These are phyloP conservation scores for Neopestalotiopsis clavispora DNA, from an alignment of 2,329 filamentous ascomycete species.

Conservation along the genomic window DNA sequence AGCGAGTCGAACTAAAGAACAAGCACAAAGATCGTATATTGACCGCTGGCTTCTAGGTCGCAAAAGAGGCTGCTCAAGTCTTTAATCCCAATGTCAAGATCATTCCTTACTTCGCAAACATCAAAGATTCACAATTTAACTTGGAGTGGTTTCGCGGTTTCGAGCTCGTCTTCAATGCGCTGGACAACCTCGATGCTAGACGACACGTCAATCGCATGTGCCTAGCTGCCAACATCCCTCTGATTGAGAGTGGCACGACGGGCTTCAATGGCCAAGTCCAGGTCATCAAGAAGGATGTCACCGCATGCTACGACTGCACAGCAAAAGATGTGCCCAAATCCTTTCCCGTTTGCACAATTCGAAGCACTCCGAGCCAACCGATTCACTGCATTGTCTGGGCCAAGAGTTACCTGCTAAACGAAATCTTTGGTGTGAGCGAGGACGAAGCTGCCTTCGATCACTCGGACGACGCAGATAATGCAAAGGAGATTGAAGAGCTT, in stretches of 20 bases:
- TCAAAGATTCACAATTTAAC: constrained; percentile 87
- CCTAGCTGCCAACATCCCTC: constrained; percentile 83
- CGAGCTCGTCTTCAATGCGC: constrained; percentile 89
- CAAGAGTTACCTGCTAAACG: constrained; percentile 94
- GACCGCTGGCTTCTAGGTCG: constrained; percentile 63
- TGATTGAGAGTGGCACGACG: constrained; percentile 96
- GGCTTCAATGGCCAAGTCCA: constrained; percentile 98
- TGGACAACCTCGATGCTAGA: constrained; percentile 93
- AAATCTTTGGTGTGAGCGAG: constrained; percentile 91
- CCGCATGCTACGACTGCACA: constrained; percentile 95
- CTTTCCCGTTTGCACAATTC: constrained; percentile 95
- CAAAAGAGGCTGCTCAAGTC: constrained; percentile 85
- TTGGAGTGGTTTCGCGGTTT: constrained; percentile 88
- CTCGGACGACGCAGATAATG: constrained; percentile 81
- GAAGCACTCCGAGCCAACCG: constrained; percentile 92
- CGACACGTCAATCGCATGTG: constrained; percentile 99
- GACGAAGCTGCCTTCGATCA: constrained; percentile 83
- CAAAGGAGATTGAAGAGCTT: constrained; percentile 85
- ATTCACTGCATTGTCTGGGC: constrained; percentile 99
- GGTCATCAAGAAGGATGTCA: constrained; percentile 89
- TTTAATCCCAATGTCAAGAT: constrained; percentile 92
- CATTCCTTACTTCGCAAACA: constrained; percentile 89
- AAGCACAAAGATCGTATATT: constrained; percentile 22
- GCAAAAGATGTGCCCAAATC: constrained; percentile 89
- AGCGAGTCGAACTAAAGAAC: constrained; percentile 20